Conservation (phyloP, 768 basidiomycete genomes). For the Pulveroboletus sp. region DNA sequence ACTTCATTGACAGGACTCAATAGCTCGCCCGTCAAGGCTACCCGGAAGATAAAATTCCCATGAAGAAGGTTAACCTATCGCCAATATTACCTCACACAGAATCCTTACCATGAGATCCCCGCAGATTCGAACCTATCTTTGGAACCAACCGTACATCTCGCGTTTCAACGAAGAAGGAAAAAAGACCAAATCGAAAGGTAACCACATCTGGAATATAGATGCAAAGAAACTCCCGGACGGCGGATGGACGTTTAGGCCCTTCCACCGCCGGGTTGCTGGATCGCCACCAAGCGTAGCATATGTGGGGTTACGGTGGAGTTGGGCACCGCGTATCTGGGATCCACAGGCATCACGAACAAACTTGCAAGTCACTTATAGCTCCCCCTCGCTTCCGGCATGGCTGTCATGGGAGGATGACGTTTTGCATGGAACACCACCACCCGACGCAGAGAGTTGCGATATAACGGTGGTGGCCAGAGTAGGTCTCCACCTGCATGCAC, state of each 20-base stretch:
- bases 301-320: slow-evolving; percentile 77
- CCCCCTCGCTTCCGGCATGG: slow-evolving; percentile 84
- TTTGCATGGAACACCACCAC: slow-evolving; percentile 75
- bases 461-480: slow-evolving; percentile 79
- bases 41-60: slow-evolving; percentile 91
- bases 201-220: slow-evolving; percentile 99
- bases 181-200: slow-evolving; percentile 98
- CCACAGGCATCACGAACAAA: slow-evolving; percentile 86
- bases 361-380: slow-evolving; percentile 75
- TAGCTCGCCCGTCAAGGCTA: slow-evolving; percentile 84
- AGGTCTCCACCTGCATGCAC: slow-evolving; percentile 22
- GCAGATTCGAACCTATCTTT: slow-evolving; percentile 91
- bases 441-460: slow-evolving; percentile 72
- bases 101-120: slow-evolving; percentile 22
- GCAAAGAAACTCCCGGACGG: slow-evolving; percentile 79
- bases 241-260: slow-evolving; percentile 85
- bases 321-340: slow-evolving; percentile 96
- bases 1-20: slow-evolving; percentile 10
- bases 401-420: slow-evolving; percentile 83
- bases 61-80: slow-evolving; percentile 76
- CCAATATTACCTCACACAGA: slow-evolving; percentile 6
- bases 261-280: slow-evolving; percentile 85
- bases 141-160: slow-evolving; percentile 91
- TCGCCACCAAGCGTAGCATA: slow-evolving; percentile 80
- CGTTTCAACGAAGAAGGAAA: slow-evolving; percentile 99